Evolutionary conservation across 2,329 filamentous ascomycete genomes (phyloP).

Genomic region (Metarhizium anisopliae): DNA sequence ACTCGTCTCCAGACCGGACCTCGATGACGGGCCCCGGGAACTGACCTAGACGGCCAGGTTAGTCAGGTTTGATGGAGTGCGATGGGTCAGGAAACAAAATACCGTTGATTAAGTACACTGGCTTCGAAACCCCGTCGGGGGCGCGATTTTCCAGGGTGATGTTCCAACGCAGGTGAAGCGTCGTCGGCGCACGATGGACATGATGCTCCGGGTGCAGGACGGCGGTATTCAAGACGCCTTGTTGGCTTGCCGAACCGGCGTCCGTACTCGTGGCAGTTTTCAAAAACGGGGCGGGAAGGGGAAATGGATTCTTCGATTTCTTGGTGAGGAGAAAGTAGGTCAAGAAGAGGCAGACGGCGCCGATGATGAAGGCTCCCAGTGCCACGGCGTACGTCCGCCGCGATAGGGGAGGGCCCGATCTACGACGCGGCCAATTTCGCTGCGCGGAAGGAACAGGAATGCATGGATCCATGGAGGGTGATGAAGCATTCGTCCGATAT

Average conservation of each 20-base stretch:
- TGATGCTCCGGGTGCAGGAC: constrained; percentile 33
- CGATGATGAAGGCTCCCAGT: neutral
- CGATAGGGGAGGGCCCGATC: neutral
- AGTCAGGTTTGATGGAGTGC: neutral
- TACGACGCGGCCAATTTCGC: no score
- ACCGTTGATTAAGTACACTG: constrained; percentile 41
- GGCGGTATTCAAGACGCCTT: constrained; percentile 1
- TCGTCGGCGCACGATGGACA: constrained; percentile 23
- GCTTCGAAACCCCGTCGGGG: constrained; percentile 42
- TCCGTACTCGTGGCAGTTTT: neutral
- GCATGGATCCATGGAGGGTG: no score
- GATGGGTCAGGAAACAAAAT: neutral
- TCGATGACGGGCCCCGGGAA: constrained; percentile 35
- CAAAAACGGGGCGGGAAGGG: neutral
- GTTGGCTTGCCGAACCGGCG: neutral
- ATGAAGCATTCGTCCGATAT: no score
- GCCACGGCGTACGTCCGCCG: neutral
- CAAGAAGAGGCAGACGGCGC: neutral
- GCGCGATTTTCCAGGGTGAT: constrained; percentile 27
- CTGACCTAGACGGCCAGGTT: constrained; percentile 17
- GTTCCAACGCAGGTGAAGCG: constrained; percentile 26
- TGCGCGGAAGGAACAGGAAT: no score
- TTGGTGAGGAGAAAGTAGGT: neutral
- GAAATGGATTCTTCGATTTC: neutral
- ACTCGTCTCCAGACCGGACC: constrained; percentile 32